Conservation (phyloP, 2,329 filamentous ascomycete species). For the Epichloe sibirici region DNA sequence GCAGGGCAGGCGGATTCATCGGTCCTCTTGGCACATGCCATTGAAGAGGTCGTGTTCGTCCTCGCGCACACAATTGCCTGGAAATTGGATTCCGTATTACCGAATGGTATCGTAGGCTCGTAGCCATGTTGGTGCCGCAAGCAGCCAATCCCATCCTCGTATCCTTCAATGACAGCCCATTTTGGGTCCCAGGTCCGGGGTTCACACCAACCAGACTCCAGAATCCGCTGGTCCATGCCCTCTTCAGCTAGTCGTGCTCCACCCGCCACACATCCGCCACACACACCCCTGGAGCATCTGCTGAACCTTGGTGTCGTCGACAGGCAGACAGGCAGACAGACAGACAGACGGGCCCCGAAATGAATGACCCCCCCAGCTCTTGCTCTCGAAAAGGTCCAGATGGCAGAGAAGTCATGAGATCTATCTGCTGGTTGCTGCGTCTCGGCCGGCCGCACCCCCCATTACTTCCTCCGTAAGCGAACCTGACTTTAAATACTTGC, state of each 20-base stretch:
- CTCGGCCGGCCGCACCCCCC: neutral
- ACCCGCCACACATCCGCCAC: neutral
- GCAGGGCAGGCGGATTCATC: neutral
- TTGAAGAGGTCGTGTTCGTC: neutral
- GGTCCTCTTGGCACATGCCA: neutral
- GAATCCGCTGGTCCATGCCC: neutral
- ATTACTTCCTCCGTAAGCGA: neutral
- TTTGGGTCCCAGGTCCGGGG: conserved; percentile 3
- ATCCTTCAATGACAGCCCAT: neutral
- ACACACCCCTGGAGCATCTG: too few relatives aligned
- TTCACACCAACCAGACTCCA: neutral
- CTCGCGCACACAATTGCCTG: neutral
- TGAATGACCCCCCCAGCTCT: neutral
- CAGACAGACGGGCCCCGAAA: too few relatives aligned
- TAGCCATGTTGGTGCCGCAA: neutral
- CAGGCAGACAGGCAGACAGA: too few relatives aligned
- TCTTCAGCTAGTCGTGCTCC: neutral
- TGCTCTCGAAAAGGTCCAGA: neutral
- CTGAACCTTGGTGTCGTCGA: too few relatives aligned
- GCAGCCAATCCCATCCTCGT: neutral
- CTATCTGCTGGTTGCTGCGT: neutral
- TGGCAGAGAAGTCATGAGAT: neutral
- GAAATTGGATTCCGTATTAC: neutral
- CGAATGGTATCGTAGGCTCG: neutral
- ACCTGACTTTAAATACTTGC: conserved; percentile 6